Conservation (phyloP, 208 protist genomes). For the Sergeia podlipaevii region DNA sequence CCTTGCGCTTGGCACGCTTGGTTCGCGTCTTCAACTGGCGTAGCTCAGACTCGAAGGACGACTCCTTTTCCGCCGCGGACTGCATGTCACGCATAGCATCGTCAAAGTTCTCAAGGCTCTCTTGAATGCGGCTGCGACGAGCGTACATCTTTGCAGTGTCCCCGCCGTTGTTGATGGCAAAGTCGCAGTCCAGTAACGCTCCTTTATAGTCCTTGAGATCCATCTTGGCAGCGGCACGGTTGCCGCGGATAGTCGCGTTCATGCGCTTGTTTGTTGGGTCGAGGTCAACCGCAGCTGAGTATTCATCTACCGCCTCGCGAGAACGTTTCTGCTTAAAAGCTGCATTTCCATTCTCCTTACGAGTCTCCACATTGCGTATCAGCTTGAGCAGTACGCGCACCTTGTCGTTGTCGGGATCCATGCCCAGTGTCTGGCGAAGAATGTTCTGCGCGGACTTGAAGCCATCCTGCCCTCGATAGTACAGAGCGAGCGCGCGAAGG, state of each 20-base stretch:
- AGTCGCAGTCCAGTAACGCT: conserved; percentile 88
- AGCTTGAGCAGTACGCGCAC: conserved; percentile 70
- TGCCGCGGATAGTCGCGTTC: conserved; percentile 78
- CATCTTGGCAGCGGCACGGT: conserved; percentile 86
- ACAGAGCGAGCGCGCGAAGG: conserved; percentile 54
- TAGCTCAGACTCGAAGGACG: conserved; percentile 52
- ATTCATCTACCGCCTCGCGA: conserved; percentile 67
- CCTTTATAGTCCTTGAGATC: conserved; percentile 83
- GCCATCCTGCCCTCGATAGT: conserved; percentile 69
- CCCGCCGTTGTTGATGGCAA: conserved; percentile 86
- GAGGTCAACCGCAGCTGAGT: conserved; percentile 68
- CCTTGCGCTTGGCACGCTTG: conserved; percentile 76
- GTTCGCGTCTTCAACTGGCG: conserved; percentile 48
- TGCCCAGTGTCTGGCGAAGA: conserved; percentile 54
- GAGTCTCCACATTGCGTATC: conserved; percentile 56
- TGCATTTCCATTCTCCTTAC: conserved; percentile 79
- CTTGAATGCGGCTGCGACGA: conserved; percentile 75
- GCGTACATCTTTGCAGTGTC: conserved; percentile 85
- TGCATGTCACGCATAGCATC: conserved; percentile 88
- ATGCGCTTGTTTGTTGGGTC: conserved; percentile 75
- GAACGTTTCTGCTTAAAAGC: conserved; percentile 75
- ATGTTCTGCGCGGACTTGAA: conserved; percentile 61
- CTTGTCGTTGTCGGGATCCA: conserved; percentile 76
- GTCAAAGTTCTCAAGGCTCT: conserved; percentile 82
- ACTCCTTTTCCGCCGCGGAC: conserved; percentile 68